Conservation (phyloP, 2,329 filamentous ascomycete genomes). For the Penicillium janthinellum region DNA sequence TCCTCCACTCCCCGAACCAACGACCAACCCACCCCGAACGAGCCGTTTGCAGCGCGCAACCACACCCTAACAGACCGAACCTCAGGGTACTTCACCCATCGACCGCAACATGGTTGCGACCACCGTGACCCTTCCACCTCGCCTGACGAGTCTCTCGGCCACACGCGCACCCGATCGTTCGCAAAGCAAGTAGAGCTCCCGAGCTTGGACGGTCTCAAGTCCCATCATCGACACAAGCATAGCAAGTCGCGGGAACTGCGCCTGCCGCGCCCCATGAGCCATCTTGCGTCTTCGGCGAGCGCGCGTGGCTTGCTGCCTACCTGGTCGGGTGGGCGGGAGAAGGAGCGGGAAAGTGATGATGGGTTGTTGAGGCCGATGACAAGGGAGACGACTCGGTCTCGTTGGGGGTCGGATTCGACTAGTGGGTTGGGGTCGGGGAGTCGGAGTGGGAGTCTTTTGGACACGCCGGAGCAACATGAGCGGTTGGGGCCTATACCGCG, state of each 20-base stretch:
- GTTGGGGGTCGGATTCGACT: conserved; percentile 39
- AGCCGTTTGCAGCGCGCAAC: conserved; percentile 20
- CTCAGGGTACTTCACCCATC: conserved; percentile 6
- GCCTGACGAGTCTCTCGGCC: background rate
- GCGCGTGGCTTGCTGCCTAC: conserved; percentile 36
- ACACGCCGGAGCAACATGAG: conserved; percentile 30
- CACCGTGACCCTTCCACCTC: background rate
- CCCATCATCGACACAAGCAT: conserved; percentile 30
- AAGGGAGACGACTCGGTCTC: conserved; percentile 35
- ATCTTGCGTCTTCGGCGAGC: conserved; percentile 33
- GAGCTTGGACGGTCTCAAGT: conserved; percentile 15
- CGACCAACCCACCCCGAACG: conserved; percentile 19
- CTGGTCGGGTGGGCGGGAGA: conserved; percentile 33
- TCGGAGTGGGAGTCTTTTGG: conserved; percentile 34
- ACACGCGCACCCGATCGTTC: conserved; percentile 7
- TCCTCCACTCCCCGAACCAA: conserved; percentile 23
- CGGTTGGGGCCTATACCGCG: conserved; percentile 30
- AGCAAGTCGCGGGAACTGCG: conserved; percentile 36
- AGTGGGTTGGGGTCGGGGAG: conserved; percentile 26
- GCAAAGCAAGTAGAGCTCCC: conserved; percentile 14
- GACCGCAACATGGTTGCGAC: background rate
- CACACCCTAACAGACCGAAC: conserved; percentile 16
- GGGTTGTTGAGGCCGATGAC: conserved; percentile 34
- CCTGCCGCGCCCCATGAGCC: conserved; percentile 38
- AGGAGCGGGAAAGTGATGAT: conserved; percentile 35